Percentiles rank a stretch among this genome's conserved stretches.
phyloP scores from a whole-genome alignment of 495 filamentous ascomycete genomes.

The Podospora pseudoanserina region DNA sequence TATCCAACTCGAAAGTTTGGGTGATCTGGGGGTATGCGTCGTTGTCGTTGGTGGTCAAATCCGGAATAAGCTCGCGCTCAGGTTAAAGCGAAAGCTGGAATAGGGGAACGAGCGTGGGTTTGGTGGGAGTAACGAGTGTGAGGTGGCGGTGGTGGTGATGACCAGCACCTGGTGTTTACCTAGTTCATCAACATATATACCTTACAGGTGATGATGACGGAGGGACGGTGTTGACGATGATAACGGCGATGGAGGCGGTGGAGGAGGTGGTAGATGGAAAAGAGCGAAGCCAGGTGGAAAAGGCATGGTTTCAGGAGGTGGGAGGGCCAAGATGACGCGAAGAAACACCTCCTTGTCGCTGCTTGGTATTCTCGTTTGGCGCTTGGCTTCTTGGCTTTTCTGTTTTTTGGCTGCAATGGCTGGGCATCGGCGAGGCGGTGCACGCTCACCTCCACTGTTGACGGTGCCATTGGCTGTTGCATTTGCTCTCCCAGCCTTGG shows the following conservation, averaged over 20 bases:
- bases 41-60: background rate
- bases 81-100: background rate
- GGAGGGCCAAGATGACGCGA: constrained; percentile 16
- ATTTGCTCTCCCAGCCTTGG: background rate
- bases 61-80: background rate
- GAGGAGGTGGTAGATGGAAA: background rate
- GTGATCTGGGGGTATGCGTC: no score
- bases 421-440: constrained; percentile 21
- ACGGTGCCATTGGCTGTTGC: background rate
- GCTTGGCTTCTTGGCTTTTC: constrained; percentile 26
- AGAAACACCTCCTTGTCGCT: constrained; percentile 8
- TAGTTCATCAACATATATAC: background rate
- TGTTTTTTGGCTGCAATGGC: background rate
- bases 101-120: background rate
- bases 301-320: constrained; percentile 18
- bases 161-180: background rate
- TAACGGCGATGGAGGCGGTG: background rate
- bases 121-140: constrained; percentile 2
- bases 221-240: constrained; percentile 13
- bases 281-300: constrained; percentile 12
- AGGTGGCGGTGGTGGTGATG: background rate
- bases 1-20: background rate
- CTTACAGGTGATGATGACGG: constrained; percentile 1
- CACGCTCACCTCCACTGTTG: constrained; percentile 9
- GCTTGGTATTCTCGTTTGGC: constrained; percentile 20